These are phyloP conservation scores for Rhizoclosmatium sp. DNA, from an alignment of 192 early-diverging fungal genomes.

Conservation along the genomic window DNA sequence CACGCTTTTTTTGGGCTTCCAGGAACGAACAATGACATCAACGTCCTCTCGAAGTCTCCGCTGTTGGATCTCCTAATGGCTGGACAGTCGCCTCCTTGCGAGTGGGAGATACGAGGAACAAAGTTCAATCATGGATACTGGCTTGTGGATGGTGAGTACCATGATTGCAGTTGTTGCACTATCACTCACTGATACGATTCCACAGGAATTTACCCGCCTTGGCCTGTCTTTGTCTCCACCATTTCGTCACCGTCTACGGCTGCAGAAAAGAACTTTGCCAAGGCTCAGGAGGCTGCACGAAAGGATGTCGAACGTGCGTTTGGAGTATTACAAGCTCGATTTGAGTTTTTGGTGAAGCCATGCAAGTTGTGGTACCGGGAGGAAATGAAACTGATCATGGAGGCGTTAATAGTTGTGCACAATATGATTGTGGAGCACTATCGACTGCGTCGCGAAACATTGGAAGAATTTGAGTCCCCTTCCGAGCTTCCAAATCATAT, in stretches of 20 bases:
- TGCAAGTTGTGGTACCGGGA: constrained; percentile 7
- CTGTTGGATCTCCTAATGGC: constrained; percentile 7
- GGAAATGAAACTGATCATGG: background rate
- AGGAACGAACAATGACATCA: constrained; percentile 40
- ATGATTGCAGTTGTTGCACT: too few species aligned
- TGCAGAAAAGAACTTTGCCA: background rate
- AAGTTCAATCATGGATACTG: background rate
- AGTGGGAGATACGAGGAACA: background rate
- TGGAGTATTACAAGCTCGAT: background rate
- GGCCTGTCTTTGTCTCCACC: background rate
- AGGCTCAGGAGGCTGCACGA: constrained; percentile 5
- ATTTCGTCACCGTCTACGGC: background rate
- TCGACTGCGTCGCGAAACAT: background rate
- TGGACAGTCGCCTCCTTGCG: background rate
- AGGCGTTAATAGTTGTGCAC: background rate
- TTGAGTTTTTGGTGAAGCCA: background rate
- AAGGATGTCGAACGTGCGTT: constrained; percentile 5
- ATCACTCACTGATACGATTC: too few species aligned
- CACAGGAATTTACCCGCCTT: background rate
- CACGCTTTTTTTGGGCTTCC: constrained; percentile 38
- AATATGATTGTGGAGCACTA: constrained; percentile 1
- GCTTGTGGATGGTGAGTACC: background rate
- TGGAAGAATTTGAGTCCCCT: background rate
- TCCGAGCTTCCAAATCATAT: background rate
- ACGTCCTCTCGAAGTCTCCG: constrained; percentile 19